These are phyloP conservation scores for Malus orientalis DNA, from an alignment of 306 rosid genomes.

Conservation along the genomic window DNA sequence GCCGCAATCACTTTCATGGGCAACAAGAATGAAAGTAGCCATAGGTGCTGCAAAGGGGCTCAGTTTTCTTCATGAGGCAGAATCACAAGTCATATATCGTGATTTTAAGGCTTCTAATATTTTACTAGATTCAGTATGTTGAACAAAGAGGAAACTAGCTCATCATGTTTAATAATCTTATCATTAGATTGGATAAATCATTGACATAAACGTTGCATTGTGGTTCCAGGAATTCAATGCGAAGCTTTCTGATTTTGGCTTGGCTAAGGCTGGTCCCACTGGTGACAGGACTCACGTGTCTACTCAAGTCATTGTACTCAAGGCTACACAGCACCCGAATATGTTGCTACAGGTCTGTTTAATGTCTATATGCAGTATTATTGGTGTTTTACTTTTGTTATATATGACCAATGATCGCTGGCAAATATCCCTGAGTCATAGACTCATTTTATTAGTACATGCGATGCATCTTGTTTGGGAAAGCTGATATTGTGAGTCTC, in stretches of 20 bases:
- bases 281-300: conserved; percentile 96
- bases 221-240: conserved; percentile 71
- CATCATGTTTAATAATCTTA: not conserved
- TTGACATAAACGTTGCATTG: conserved; percentile 9
- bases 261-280: conserved; percentile 93
- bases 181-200: not conserved
- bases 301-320: conserved; percentile 92
- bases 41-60: conserved; percentile 93
- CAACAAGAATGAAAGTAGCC: conserved; percentile 85
- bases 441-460: not conserved
- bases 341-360: conserved; percentile 83
- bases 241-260: conserved; percentile 91
- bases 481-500: not conserved
- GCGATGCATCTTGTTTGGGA: not conserved
- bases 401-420: not conserved
- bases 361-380: not conserved
- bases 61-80: conserved; percentile 83
- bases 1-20: conserved; percentile 85
- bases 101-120: conserved; percentile 96
- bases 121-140: conserved; percentile 74
- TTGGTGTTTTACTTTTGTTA: conserved; percentile 5
- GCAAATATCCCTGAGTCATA: not conserved
- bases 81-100: conserved; percentile 89
- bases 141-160: not conserved
- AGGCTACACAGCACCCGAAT: conserved; percentile 97